phyloP scores from a whole-genome alignment of 1,139 yeast genomes.

The Geotrichum europaeum region DNA sequence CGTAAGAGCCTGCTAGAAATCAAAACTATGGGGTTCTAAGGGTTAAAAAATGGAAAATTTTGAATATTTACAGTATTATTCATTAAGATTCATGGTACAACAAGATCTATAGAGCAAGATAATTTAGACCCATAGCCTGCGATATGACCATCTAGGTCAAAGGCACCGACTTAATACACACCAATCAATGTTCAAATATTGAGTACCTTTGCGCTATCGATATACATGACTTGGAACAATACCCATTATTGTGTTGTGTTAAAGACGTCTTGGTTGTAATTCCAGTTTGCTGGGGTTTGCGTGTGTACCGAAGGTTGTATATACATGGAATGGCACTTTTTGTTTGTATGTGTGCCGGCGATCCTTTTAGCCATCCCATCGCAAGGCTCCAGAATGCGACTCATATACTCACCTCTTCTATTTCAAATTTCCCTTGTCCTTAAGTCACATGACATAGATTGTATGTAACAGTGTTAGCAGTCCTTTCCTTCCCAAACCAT shows the following conservation, averaged over 20 bases:
- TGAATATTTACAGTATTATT: no score
- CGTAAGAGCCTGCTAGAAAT: no score
- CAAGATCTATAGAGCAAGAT: background rate
- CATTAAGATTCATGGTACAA: no score
- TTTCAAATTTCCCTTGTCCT: background rate
- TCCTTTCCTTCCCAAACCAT: conserved; percentile 1
- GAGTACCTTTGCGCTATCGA: background rate
- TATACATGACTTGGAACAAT: background rate
- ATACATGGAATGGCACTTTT: background rate
- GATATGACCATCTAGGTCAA: background rate
- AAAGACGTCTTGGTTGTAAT: background rate
- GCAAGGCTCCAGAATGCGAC: background rate
- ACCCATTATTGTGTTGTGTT: background rate
- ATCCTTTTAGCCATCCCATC: background rate
- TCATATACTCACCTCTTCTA: background rate
- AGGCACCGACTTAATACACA: background rate
- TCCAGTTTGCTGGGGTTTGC: background rate
- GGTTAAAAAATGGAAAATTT: no score
- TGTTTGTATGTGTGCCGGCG: background rate
- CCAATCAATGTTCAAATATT: background rate
- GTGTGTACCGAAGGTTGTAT: background rate
- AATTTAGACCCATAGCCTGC: background rate
- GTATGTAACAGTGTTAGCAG: background rate
- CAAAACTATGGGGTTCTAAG: no score
- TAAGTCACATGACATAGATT: background rate